Evolutionary conservation across 2,329 filamentous ascomycete species (phyloP).

Genomic region (Chrysosporium keratinophilum): DNA sequence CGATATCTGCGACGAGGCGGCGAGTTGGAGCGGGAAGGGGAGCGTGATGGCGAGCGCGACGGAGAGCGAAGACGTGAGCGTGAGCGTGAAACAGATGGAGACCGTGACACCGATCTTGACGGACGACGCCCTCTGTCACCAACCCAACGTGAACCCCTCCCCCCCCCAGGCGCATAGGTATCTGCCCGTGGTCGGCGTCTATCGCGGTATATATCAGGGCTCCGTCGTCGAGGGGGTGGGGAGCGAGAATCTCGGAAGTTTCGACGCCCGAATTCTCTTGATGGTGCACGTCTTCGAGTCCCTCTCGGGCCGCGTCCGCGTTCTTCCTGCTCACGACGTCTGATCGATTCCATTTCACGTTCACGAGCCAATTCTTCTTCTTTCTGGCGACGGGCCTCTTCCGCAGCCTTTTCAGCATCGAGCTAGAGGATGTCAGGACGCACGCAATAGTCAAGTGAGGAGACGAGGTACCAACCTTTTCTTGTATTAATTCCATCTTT

Average conservation of each 20-base stretch:
- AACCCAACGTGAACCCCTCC: slow-evolving; percentile 24
- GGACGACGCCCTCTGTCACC: slow-evolving; percentile 31
- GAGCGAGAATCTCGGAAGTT: slow-evolving; percentile 42
- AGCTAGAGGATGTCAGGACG: slow-evolving; percentile 42
- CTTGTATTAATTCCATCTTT: slow-evolving; percentile 86
- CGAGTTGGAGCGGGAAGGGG: slow-evolving; percentile 18
- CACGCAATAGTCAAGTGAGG: neutral
- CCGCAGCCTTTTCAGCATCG: slow-evolving; percentile 70
- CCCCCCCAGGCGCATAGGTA: slow-evolving; percentile 45
- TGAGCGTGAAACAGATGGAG: slow-evolving; percentile 25
- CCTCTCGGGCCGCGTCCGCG: slow-evolving; percentile 28
- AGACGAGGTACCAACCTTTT: slow-evolving; percentile 55
- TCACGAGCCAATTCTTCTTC: slow-evolving; percentile 64
- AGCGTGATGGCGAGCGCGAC: slow-evolving; percentile 27
- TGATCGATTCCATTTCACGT: slow-evolving; percentile 56
- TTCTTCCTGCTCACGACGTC: slow-evolving; percentile 44
- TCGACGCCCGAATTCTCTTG: slow-evolving; percentile 41
- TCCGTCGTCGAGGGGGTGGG: slow-evolving; percentile 42
- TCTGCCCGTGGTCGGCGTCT: slow-evolving; percentile 44
- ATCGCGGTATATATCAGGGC: slow-evolving; percentile 37
- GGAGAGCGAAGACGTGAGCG: slow-evolving; percentile 25
- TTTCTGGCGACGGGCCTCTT: slow-evolving; percentile 60
- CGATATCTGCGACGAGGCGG: slow-evolving; percentile 23
- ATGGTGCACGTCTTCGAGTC: slow-evolving; percentile 28
- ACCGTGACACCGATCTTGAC: slow-evolving; percentile 27